These are phyloP conservation scores for Camellia lanceoleosa DNA, from an alignment of 148 eudicot genomes.

Conservation along the genomic window DNA sequence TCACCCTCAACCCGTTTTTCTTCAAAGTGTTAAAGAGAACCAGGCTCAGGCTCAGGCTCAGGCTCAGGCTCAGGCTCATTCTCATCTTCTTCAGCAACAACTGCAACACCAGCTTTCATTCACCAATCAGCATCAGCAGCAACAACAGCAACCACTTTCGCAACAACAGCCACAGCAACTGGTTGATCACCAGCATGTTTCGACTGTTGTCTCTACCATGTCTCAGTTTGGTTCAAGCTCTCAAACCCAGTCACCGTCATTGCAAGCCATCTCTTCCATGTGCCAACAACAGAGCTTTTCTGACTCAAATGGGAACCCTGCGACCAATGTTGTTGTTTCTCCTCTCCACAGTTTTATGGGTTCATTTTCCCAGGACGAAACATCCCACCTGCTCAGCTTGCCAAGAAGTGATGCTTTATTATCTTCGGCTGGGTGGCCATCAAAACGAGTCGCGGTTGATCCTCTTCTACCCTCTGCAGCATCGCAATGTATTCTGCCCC, in stretches of 20 bases:
- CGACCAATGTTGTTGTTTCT: slow-evolving; percentile 41
- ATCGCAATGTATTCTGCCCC: slow-evolving; percentile 41
- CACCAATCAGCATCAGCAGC: slow-evolving; percentile 34
- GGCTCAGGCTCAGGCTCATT: slow-evolving; percentile 45
- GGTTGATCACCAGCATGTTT: slow-evolving; percentile 18
- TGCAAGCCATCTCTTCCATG: slow-evolving; percentile 43
- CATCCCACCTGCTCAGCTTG: slow-evolving; percentile 49
- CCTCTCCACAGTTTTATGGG: slow-evolving; percentile 62
- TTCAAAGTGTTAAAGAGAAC: background rate
- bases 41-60: background rate
- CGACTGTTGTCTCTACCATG: slow-evolving; percentile 22
- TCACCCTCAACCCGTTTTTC: background rate
- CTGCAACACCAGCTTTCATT: slow-evolving; percentile 46
- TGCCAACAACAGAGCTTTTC: slow-evolving; percentile 42
- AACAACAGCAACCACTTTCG: slow-evolving; percentile 38
- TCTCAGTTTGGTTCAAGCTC: slow-evolving; percentile 48
- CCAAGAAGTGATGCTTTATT: slow-evolving; percentile 37
- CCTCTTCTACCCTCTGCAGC: slow-evolving; percentile 44
- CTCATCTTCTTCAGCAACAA: slow-evolving; percentile 55
- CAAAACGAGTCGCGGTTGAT: slow-evolving; percentile 64
- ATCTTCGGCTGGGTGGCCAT: slow-evolving; percentile 51
- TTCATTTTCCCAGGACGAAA: slow-evolving; percentile 62
- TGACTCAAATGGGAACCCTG: slow-evolving; percentile 38
- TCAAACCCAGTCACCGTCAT: slow-evolving; percentile 45
- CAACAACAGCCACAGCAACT: slow-evolving; percentile 32